Conservation (phyloP, 2,329 filamentous ascomycete genomes). For the Fonsecaea monophora region DNA sequence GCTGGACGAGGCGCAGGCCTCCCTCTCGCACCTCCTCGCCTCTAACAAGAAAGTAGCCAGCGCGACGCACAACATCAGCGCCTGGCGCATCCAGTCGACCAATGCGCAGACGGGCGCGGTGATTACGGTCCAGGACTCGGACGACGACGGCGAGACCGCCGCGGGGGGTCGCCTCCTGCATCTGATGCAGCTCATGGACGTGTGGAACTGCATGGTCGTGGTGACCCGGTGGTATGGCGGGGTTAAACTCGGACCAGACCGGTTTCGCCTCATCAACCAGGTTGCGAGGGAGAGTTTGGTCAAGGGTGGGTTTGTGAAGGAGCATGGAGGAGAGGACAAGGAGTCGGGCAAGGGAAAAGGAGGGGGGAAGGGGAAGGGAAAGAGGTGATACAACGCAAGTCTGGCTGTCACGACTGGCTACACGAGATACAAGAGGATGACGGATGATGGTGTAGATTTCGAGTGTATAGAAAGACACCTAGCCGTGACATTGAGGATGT, state of each 20-base stretch:
- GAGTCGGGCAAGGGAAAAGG: constrained; percentile 14
- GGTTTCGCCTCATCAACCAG: constrained; percentile 89
- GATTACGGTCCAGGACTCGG: constrained; percentile 74
- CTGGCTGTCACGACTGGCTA: neutral
- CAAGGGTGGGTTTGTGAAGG: constrained; percentile 69
- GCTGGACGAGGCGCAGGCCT: constrained; percentile 72
- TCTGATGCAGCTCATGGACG: constrained; percentile 91
- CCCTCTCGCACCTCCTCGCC: constrained; percentile 75
- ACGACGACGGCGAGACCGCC: constrained; percentile 95
- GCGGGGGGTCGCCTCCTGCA: constrained; percentile 85
- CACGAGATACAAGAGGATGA: too few relatives aligned
- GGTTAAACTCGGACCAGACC: constrained; percentile 82
- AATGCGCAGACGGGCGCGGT: neutral
- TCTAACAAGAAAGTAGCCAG: constrained; percentile 83
- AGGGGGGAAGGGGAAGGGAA: constrained; percentile 9
- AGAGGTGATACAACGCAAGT: neutral
- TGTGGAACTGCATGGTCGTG: constrained; percentile 91
- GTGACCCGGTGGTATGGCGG: constrained; percentile 97
- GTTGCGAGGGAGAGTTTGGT: constrained; percentile 85
- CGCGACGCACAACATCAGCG: constrained; percentile 94
- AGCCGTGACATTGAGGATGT: too few relatives aligned
- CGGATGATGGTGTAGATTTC: too few relatives aligned
- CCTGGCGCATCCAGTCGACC: constrained; percentile 73
- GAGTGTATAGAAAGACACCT: too few relatives aligned
- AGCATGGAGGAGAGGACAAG: constrained; percentile 27